Base-by-base conservation (phyloP, 176 grass and related monocot species). In the Oryza australiensis region DNA sequence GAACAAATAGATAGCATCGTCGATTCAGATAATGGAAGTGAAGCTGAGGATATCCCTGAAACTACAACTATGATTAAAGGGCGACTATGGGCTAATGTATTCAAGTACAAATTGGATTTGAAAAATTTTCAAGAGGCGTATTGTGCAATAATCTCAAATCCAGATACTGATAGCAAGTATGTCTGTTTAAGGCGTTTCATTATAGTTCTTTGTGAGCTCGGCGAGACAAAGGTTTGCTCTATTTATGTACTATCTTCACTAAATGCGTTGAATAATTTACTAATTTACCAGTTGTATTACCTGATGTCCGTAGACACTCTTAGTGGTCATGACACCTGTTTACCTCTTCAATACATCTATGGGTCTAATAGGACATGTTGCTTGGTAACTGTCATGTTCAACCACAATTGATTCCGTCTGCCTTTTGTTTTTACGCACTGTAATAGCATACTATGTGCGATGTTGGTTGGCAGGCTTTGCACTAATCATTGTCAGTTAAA, bases 111-210 rank as follows among this genome's bases (percentile, higher is more conserved):
- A 76, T 86, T 98, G 68, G 92, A 94, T 83, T 62, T 98, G 81
- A 98, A 98, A 88, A 66, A 88, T 62, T 98, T 93, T 65, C 80
- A 74, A 16, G 92, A 95, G 88, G 95, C 95, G 3, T 98, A 98
- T 82, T 95, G 92, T 34, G 90, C 95, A 30, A 91, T 98, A 66
- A 80, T 89, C 80, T 93, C 95, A 63, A 98, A 95, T 73, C 88
- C 95, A 68, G 92, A 98, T 82, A 88, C 89, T 16, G 95, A 93
- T 76, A 98, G 79, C 72, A 98, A 93, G 94, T 98, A 91, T 48
- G 84, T 93, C 27, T 94, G 92, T 70, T 88, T 98, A 68, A 94
- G 92, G 88, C 92, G 92, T 72, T 98, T 98, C 66, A 84, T 98
- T 76, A 86, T 91, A 84, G 95, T 94, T 86, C 92, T 98, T 88